Conservation (phyloP, 805 yeast genomes). For the Hanseniaspora lachancei region DNA sequence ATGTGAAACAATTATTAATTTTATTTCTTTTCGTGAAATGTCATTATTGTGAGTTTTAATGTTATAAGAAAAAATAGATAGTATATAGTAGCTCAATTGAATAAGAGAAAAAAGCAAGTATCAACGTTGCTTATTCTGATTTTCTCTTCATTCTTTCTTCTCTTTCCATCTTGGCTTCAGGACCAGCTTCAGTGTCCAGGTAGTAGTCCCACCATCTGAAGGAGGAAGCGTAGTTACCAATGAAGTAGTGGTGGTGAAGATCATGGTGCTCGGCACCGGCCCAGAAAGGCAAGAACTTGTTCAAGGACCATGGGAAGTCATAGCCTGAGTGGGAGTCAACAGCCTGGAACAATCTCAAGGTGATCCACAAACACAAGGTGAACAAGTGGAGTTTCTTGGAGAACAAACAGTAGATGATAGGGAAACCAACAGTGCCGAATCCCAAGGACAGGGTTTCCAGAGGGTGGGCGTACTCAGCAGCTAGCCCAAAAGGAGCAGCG, state of each 20-base stretch:
- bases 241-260: conserved; percentile 89
- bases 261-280: conserved; percentile 98
- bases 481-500: conserved; percentile 93
- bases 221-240: conserved; percentile 87
- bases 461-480: conserved; percentile 98
- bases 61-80: not conserved
- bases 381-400: conserved; percentile 70
- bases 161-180: conserved; percentile 61
- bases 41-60: not conserved
- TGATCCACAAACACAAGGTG: conserved; percentile 83
- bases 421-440: conserved; percentile 92
- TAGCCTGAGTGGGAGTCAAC: conserved; percentile 96
- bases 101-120: not conserved
- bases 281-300: conserved; percentile 89
- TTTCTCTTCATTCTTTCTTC: conserved; percentile 47
- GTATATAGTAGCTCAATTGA: not conserved
- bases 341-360: conserved; percentile 83
- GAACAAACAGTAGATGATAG: conserved; percentile 67
- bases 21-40: not conserved
- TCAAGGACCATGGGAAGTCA: conserved; percentile 93
- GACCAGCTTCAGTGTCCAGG: conserved; percentile 82
- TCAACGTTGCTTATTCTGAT: not conserved
- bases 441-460: conserved; percentile 83
- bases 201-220: conserved; percentile 93
- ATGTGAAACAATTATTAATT: not conserved